A percentile compares a stretch with the other conserved stretches of the same genome.
Conservation (phyloP, 1,284 basidiomycete genomes). For the Calocybe gambosa region DNA sequence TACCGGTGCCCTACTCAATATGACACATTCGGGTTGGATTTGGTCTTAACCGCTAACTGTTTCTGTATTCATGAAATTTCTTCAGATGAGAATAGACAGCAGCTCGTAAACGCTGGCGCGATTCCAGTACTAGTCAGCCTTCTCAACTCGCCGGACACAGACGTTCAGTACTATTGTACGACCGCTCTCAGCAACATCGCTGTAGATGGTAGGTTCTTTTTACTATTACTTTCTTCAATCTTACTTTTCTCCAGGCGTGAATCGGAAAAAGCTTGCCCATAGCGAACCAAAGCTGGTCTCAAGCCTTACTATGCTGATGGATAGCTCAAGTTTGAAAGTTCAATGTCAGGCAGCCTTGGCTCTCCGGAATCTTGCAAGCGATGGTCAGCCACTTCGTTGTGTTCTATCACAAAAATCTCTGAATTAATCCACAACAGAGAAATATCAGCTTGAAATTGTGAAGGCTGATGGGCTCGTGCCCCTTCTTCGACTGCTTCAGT, state of each 20-base stretch:
- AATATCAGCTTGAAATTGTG: slow-evolving; percentile 99
- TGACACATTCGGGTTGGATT: slow-evolving; percentile 89
- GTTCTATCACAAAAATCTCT: not conserved
- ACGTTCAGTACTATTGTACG: slow-evolving; percentile 99
- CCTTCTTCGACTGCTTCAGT: slow-evolving; percentile 91
- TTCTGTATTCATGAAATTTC: slow-evolving; percentile 4
- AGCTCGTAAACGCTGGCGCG: slow-evolving; percentile 97
- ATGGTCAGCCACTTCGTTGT: slow-evolving; percentile 54
- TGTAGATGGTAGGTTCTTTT: slow-evolving; percentile 67
- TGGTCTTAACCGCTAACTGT: not conserved
- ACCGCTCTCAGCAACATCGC: slow-evolving; percentile 99
- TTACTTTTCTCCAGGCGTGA: slow-evolving; percentile 47
- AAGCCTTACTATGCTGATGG: slow-evolving; percentile 95
- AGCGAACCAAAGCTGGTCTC: slow-evolving; percentile 94
- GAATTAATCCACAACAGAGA: slow-evolving; percentile 56
- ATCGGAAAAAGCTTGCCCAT: slow-evolving; percentile 93
- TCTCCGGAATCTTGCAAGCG: slow-evolving; percentile 93
- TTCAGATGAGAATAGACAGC: slow-evolving; percentile 95
- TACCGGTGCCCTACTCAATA: slow-evolving; percentile 96
- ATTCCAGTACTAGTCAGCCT: slow-evolving; percentile 96
- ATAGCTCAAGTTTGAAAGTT: slow-evolving; percentile 95
- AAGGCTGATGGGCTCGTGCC: slow-evolving; percentile 92
- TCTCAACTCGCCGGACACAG: slow-evolving; percentile 95
- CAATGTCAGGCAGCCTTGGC: slow-evolving; percentile 98
- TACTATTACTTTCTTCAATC: slow-evolving; percentile 5